Percentiles rank a stretch among this genome's conserved stretches.
phyloP scores from a whole-genome alignment of 306 rosid genomes.

The Vigna radiata region DNA sequence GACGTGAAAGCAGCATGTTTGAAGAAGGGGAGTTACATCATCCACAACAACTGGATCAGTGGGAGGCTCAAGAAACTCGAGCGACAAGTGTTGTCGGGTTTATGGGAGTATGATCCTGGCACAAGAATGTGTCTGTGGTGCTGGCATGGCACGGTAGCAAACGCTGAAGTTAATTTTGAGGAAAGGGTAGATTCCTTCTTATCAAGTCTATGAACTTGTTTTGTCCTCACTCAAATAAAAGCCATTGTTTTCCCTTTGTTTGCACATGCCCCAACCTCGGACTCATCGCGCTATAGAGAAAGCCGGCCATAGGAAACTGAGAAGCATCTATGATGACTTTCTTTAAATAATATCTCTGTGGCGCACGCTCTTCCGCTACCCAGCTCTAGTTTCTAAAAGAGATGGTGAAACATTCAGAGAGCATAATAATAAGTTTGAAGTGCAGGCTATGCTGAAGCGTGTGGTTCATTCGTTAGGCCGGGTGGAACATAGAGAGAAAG shows the following conservation, averaged over 20 bases:
- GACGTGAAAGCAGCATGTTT: slow-evolving; percentile 62
- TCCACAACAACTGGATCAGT: slow-evolving; percentile 92
- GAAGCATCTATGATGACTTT: slow-evolving; percentile 9
- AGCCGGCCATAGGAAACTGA: slow-evolving; percentile 59
- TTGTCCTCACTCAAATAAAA: slow-evolving; percentile 49
- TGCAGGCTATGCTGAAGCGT: slow-evolving; percentile 65
- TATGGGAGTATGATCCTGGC: slow-evolving; percentile 83
- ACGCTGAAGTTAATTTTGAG: slow-evolving; percentile 47
- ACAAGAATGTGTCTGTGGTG: slow-evolving; percentile 76
- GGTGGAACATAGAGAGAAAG: slow-evolving; percentile 34
- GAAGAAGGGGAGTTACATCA: slow-evolving; percentile 69
- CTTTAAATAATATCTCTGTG: slow-evolving; percentile 30
- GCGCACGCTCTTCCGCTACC: slow-evolving; percentile 45
- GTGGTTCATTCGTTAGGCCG: slow-evolving; percentile 54
- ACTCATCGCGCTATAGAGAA: slow-evolving; percentile 45
- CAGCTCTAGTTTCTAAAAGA: slow-evolving; percentile 29
- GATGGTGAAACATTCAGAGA: slow-evolving; percentile 51
- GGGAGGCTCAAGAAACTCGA: slow-evolving; percentile 92
- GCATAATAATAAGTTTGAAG: slow-evolving; percentile 20
- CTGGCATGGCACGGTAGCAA: slow-evolving; percentile 46
- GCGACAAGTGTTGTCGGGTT: slow-evolving; percentile 80
- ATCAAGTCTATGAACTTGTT: slow-evolving; percentile 42
- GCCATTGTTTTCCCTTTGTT: slow-evolving; percentile 41
- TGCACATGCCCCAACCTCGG: slow-evolving; percentile 49
- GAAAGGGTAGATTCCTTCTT: slow-evolving; percentile 47